Evolutionary conservation across 148 eudicot species (phyloP), one percentile per base, ranked within the genome.

Genomic region (Fagopyrum esculentum): DNA sequence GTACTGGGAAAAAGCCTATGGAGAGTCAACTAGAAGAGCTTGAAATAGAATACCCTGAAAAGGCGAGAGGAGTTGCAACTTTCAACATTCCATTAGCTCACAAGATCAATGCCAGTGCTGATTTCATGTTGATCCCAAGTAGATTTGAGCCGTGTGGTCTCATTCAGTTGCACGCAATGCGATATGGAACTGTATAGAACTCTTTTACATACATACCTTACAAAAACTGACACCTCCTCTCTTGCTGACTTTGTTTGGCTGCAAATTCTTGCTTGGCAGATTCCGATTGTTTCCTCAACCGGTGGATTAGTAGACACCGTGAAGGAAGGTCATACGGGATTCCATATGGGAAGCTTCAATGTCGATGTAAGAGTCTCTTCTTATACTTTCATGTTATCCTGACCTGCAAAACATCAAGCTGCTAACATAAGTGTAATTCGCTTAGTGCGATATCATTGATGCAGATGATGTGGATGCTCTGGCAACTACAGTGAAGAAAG

Each of bases 101-200:
- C 78, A 85, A 83, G 91, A 95, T 95, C 46, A 92, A 74, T 57
- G 96, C 96, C 30, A 94, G 97, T 6, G 93, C 91, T 80, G 99
- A 95, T 81, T 92, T 82, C 69, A 87, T 95, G 79, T 57, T 95
- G 78, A 71, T 95, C 26, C 99, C 99, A 0, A 92, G 97, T 78
- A 87, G 99, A 85, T 95, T 95, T 50, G 99, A 95, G 78, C 99
- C 99, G 7, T 92, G 99, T 72, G 99, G 99, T 82, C 99, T 95
- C 72, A 92, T 92, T 76, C 99, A 95, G 80, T 80, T 95, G 72
- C 94, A 95, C 30, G 97, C 97, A 61, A 90, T 92, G 94, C 84
- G 89, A 80, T 95, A 95, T 76, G 99, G 99, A 87, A 90, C 96
- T 9, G 98, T 93, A 89, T 60, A 56, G 19, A 22, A 46, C 55